These are phyloP conservation scores for Phialemonium atrogriseum DNA, from an alignment of 2,329 filamentous ascomycete species.

Conservation along the genomic window DNA sequence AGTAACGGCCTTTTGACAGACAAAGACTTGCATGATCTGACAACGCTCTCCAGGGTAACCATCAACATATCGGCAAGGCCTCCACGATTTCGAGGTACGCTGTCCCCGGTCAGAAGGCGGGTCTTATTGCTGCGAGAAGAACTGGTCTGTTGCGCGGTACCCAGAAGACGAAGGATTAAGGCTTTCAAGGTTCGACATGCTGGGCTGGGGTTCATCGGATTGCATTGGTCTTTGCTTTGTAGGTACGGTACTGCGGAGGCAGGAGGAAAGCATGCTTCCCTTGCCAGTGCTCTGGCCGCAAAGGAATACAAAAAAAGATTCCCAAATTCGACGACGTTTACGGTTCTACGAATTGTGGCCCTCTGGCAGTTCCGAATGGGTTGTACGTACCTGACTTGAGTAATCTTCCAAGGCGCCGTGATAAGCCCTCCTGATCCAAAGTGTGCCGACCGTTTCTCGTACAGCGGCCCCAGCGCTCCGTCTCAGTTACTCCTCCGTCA, in stretches of 20 bases:
- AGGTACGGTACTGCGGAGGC: conserved; percentile 26
- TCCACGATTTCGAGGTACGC: conserved; percentile 99
- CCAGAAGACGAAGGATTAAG: conserved; percentile 98
- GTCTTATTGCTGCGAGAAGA: conserved; percentile 99
- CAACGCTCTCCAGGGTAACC: conserved; percentile 68
- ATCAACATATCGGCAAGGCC: conserved; percentile 99
- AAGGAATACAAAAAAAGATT: conserved; percentile 27
- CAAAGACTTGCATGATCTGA: conserved; percentile 25
- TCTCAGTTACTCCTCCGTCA: too few relatives aligned
- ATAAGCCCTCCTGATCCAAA: too few relatives aligned
- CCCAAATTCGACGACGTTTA: conserved; percentile 12
- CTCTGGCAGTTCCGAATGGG: too few relatives aligned
- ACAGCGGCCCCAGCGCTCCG: too few relatives aligned
- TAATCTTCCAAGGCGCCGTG: too few relatives aligned
- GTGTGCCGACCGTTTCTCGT: too few relatives aligned
- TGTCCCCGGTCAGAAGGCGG: conserved; percentile 97
- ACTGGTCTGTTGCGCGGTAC: conserved; percentile 99
- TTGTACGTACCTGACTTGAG: too few relatives aligned
- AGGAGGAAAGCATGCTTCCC: conserved; percentile 38
- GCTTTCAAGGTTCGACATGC: conserved; percentile 48
- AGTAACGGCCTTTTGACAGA: conserved; percentile 24
- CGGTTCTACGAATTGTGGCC: too few relatives aligned
- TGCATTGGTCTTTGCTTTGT: conserved; percentile 45
- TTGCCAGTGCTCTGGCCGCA: conserved; percentile 41
- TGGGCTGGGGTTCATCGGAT: conserved; percentile 60